phyloP scores from a whole-genome alignment of 2,329 filamentous ascomycete genomes.

The Alternaria incomplexa region DNA sequence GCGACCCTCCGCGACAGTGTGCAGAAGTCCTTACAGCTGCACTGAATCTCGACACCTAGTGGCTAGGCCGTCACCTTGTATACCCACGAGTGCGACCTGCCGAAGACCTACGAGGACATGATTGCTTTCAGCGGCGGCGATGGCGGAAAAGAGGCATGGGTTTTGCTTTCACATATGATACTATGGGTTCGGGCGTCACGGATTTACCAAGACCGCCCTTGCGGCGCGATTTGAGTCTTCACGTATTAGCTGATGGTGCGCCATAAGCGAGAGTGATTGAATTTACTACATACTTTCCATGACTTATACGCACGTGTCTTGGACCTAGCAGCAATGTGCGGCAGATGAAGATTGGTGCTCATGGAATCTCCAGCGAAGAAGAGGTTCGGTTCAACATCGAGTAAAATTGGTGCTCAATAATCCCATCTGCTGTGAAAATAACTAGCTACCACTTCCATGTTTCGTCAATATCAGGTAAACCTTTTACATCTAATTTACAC shows the following conservation, averaged over 20 bases:
- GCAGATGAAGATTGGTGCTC: neutral
- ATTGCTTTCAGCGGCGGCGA: constrained; percentile 27
- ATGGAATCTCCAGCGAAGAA: neutral
- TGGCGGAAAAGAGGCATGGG: constrained; percentile 21
- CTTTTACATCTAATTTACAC: neutral
- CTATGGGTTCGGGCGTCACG: constrained; percentile 39
- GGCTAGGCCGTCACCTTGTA: neutral
- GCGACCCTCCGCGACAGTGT: constrained; percentile 2
- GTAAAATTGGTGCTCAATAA: neutral
- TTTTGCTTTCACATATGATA: constrained; percentile 26
- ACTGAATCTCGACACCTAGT: neutral
- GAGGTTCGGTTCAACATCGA: neutral
- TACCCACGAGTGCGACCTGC: constrained; percentile 8
- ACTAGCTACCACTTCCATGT: neutral
- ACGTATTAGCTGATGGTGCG: constrained; percentile 27
- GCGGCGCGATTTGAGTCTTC: constrained; percentile 29
- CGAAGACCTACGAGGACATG: constrained; percentile 12
- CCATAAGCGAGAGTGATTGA: constrained; percentile 21
- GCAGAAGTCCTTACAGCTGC: constrained; percentile 4
- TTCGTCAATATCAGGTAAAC: neutral
- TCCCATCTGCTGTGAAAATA: neutral
- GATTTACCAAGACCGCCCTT: constrained; percentile 28
- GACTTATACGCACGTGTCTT: neutral
- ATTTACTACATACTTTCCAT: constrained; percentile 7
- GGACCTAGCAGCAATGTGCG: neutral